A percentile compares a stretch with the other conserved stretches of the same genome.
Conservation (phyloP, 2,329 filamentous ascomycete species). For the Penicillium griseofulvum region DNA sequence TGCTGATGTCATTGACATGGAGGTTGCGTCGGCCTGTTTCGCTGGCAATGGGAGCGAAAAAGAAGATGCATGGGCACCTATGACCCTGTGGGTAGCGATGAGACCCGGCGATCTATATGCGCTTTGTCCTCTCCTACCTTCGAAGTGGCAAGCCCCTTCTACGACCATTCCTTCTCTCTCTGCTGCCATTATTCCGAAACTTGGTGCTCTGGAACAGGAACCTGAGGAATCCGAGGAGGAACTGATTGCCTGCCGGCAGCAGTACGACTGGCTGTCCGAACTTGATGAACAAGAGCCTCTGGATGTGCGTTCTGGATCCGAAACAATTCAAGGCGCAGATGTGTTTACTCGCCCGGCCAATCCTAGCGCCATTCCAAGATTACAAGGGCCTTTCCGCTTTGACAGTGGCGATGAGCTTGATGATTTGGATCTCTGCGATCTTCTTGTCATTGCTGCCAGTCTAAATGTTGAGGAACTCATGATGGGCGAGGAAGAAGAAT, state of each 20-base stretch:
- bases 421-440: slow-evolving; percentile 59
- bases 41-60: slow-evolving; percentile 64
- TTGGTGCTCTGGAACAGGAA: slow-evolving; percentile 47
- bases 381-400: slow-evolving; percentile 62
- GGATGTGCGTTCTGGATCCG: slow-evolving; percentile 37
- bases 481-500: slow-evolving; percentile 51
- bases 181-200: slow-evolving; percentile 74
- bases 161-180: slow-evolving; percentile 79
- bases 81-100: slow-evolving; percentile 98
- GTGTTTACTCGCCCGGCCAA: slow-evolving; percentile 56
- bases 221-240: slow-evolving; percentile 46
- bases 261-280: slow-evolving; percentile 59
- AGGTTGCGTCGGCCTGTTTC: slow-evolving; percentile 87
- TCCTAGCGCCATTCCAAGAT: slow-evolving; percentile 55
- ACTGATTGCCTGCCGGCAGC: slow-evolving; percentile 50
- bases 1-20: slow-evolving; percentile 87
- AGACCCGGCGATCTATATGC: slow-evolving; percentile 89
- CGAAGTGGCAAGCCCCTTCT: slow-evolving; percentile 75
- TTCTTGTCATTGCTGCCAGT: slow-evolving; percentile 55
- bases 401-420: slow-evolving; percentile 50
- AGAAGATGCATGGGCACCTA: slow-evolving; percentile 77
- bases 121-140: slow-evolving; percentile 82
- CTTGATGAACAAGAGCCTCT: slow-evolving; percentile 55
- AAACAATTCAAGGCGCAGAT: slow-evolving; percentile 46
- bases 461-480: slow-evolving; percentile 54